Percentiles rank a stretch among this genome's conserved stretches.
Evolutionary conservation across 495 filamentous ascomycete genomes (phyloP).

Genomic region (Recurvomyces mirabilis): DNA sequence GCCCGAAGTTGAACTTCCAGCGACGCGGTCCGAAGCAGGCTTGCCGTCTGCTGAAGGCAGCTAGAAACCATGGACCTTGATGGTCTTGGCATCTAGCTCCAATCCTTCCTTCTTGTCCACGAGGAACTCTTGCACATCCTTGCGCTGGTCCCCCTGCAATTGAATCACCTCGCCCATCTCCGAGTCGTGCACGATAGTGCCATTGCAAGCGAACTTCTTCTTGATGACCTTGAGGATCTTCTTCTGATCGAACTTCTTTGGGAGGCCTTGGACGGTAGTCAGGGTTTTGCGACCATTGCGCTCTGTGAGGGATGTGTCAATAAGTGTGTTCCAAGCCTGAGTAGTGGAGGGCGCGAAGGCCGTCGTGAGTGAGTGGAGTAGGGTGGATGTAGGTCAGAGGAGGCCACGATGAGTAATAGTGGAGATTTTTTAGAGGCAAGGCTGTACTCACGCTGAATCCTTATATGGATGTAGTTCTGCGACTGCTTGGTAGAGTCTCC

Average conservation of each 20-base stretch:
- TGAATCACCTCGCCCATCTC: conserved; percentile 99
- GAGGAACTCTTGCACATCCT: conserved; percentile 96
- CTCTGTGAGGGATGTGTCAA: conserved; percentile 45
- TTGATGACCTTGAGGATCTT: conserved; percentile 99
- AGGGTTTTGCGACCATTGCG: conserved; percentile 99
- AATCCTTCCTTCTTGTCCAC: conserved; percentile 88
- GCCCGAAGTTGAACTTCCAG: no score
- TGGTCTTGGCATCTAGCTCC: conserved; percentile 86
- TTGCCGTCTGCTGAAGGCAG: no score
- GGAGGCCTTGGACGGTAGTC: conserved; percentile 97
- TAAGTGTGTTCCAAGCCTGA: neutral
- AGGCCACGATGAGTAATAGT: no score
- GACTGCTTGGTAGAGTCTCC: conserved; percentile 84
- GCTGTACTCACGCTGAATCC: conserved; percentile 89
- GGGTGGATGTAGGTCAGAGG: neutral
- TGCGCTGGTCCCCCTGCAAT: conserved; percentile 97
- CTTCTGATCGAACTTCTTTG: conserved; percentile 97
- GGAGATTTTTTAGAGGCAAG: no score
- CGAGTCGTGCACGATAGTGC: conserved; percentile 91
- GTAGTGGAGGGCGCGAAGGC: no score
- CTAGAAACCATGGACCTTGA: conserved; percentile 89
- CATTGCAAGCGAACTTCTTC: conserved; percentile 99
- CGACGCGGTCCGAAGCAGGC: no score
- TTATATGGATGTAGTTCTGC: conserved; percentile 99
- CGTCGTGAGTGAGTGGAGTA: conserved; percentile 4